These are phyloP conservation scores for Mortierella sp. DNA, from an alignment of 371 early-diverging fungal genomes.

Conservation along the genomic window DNA sequence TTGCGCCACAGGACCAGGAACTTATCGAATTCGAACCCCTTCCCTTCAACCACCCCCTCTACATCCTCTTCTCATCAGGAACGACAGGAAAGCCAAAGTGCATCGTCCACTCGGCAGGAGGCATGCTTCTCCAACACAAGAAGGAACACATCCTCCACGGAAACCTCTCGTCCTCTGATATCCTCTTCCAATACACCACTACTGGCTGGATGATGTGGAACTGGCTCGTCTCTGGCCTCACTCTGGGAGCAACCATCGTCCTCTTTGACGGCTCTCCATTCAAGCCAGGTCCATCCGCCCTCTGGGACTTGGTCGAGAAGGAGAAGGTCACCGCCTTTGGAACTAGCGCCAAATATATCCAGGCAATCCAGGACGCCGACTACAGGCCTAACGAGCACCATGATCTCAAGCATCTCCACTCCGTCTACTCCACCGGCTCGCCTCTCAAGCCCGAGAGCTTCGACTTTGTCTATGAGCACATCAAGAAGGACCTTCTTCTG, in stretches of 20 bases:
- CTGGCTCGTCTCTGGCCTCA: slow-evolving; percentile 90
- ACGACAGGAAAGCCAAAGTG: slow-evolving; percentile 99
- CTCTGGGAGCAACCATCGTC: slow-evolving; percentile 87
- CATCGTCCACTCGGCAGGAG: slow-evolving; percentile 96
- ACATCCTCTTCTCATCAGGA: slow-evolving; percentile 97
- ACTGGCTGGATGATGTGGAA: slow-evolving; percentile 99
- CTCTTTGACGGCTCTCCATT: slow-evolving; percentile 97
- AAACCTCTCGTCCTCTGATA: slow-evolving; percentile 79
- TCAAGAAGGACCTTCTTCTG: slow-evolving; percentile 87
- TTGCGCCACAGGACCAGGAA: slow-evolving; percentile 25
- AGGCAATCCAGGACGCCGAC: slow-evolving; percentile 86
- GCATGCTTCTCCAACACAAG: slow-evolving; percentile 90
- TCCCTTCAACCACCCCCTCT: slow-evolving; percentile 95
- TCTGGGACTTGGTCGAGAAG: slow-evolving; percentile 88
- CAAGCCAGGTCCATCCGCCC: slow-evolving; percentile 79
- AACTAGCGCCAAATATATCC: slow-evolving; percentile 96
- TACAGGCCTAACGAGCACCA: slow-evolving; percentile 61
- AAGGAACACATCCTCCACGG: slow-evolving; percentile 96
- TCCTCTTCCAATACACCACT: slow-evolving; percentile 95
- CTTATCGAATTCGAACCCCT: slow-evolving; percentile 83
- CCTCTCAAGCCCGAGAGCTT: slow-evolving; percentile 93
- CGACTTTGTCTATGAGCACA: slow-evolving; percentile 89
- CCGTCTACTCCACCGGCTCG: slow-evolving; percentile 95
- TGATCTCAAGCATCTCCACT: slow-evolving; percentile 75
- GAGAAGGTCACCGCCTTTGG: slow-evolving; percentile 92